Base-by-base conservation (phyloP, 2,329 filamentous ascomycete species). In the Paraconiothyrium brasiliense region DNA sequence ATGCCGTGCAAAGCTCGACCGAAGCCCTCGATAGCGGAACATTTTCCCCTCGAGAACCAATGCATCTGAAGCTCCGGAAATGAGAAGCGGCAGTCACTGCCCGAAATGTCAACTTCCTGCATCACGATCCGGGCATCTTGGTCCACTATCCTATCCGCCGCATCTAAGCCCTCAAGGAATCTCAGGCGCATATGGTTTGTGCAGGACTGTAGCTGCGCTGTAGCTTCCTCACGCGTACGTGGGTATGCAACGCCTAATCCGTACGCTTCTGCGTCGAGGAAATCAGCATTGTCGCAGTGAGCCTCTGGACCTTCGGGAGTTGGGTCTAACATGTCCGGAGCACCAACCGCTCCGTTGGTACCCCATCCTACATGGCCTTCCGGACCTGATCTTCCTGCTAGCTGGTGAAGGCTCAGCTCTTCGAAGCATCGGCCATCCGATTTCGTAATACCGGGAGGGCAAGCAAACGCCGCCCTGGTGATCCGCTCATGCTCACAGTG, bases 281-380 rank as follows among this genome's bases (percentile, higher is more conserved):
- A 72, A 57, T 72, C 69, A 4, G 69, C 69, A 49, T 72, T 70
- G 41, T 72, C 69, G 64, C 69, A 72, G 43, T 72, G 69, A 34
- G 69, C 69, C 27, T 72, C 67, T 37, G 69, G 66, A 20, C 68
- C 69, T 58, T 72, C 69, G 2, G 69, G 69, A 24, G 58, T 59
- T 1, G 69, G 69, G 46, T 70, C 67, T 2, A 72, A 62, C 61
- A 67, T 65, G 47, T 72, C 69, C n/a, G 69, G 69, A 14, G 69
- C 68, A 22, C 69, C 69, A 10, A 72, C 69, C 11, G 68, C 69
- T 10, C 69, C 69, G 49, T 72, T 72, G 2, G 65, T 66, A 2
- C 69, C 69, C 43, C 62, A 62, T 20, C 68, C 68, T 14, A 71
- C 66, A 39, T 67, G 63, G 39, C 66, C 61, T 6, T 52, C 61